These are phyloP conservation scores for Trametes polyzona DNA, from an alignment of 1,284 basidiomycete genomes.

Conservation along the genomic window DNA sequence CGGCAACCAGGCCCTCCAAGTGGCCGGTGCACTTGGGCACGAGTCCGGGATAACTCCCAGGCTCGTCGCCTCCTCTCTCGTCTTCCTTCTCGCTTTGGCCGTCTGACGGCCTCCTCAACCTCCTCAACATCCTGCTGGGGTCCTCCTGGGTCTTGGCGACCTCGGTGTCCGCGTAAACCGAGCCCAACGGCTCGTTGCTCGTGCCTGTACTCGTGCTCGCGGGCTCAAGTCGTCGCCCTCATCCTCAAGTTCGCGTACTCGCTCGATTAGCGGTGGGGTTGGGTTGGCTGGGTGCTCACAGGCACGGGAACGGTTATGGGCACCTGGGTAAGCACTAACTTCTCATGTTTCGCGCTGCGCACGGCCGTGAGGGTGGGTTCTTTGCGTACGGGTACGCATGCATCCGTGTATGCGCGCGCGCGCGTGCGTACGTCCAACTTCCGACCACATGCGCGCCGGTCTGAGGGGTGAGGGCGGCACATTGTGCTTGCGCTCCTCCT, in stretches of 20 bases:
- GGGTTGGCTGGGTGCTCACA: neutral
- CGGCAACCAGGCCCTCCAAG: neutral
- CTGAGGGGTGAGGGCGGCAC: neutral
- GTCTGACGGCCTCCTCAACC: neutral
- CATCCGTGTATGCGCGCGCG: neutral
- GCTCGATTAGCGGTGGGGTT: neutral
- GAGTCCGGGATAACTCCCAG: neutral
- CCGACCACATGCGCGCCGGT: neutral
- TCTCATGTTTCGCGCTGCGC: neutral
- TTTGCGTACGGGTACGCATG: neutral
- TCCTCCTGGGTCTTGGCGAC: neutral
- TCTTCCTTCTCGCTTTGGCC: neutral
- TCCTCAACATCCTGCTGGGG: neutral
- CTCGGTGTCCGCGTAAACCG: neutral
- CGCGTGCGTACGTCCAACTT: neutral
- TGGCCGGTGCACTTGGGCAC: neutral
- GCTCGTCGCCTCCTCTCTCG: neutral
- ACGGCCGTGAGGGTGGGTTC: neutral
- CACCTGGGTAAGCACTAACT: neutral
- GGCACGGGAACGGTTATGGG: neutral
- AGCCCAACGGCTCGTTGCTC: neutral
- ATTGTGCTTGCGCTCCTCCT: neutral
- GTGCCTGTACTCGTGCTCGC: neutral
- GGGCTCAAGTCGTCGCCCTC: neutral
- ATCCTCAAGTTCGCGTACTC: neutral